Evolutionary conservation across 179 eudicot species (phyloP).

Genomic region (Sideroxylon spinosum): DNA sequence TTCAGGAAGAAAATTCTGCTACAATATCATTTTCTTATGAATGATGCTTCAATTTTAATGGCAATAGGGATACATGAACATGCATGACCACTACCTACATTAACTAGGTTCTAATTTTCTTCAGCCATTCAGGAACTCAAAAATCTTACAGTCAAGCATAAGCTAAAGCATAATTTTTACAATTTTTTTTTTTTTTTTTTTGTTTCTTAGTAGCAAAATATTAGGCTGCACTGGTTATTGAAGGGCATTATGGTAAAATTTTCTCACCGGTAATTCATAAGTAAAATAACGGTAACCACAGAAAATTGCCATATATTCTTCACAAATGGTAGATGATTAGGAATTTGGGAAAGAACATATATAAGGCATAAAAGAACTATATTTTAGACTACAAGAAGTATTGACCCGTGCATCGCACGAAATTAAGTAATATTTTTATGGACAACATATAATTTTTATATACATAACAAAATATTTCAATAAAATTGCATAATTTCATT

Average conservation of each 20-base stretch:
- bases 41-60: background rate
- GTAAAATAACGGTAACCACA: background rate
- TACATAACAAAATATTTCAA: no score
- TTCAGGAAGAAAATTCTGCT: no score
- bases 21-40: background rate
- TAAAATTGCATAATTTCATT: no score
- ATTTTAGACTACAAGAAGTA: background rate
- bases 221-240: background rate
- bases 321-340: background rate
- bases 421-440: no score
- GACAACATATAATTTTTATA: no score
- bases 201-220: background rate
- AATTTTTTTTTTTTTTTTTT: background rate
- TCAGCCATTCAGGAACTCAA: background rate
- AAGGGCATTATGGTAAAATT: constrained; percentile 11
- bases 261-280: background rate
- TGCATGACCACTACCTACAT: background rate
- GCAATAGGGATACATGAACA: background rate
- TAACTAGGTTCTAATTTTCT: background rate
- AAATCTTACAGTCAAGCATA: background rate
- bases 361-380: background rate
- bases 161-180: background rate
- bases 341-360: background rate
- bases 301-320: background rate
- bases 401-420: no score